A percentile compares a stretch with the other conserved stretches of the same genome.
Evolutionary conservation across 1,139 yeast species (phyloP).

Genomic region (Debaryomyces singareniensis): DNA sequence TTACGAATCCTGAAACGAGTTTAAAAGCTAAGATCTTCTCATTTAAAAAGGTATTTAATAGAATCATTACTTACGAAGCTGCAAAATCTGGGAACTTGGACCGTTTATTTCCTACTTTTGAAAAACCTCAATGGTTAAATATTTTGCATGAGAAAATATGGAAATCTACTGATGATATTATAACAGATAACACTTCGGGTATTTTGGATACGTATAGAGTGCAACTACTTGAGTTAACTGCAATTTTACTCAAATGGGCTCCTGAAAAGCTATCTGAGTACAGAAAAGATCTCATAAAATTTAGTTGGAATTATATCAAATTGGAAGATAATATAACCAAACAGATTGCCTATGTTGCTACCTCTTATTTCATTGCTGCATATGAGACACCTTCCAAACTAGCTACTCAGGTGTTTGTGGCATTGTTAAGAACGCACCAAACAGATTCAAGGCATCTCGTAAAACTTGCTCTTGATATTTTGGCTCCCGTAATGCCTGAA

Average conservation of each 20-base stretch:
- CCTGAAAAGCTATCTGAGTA: constrained; percentile 55
- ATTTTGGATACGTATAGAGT: constrained; percentile 69
- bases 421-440: constrained; percentile 78
- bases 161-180: constrained; percentile 54
- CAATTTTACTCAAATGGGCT: constrained; percentile 67
- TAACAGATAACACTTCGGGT: constrained; percentile 58
- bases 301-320: constrained; percentile 90
- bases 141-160: constrained; percentile 61
- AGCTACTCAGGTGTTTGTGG: constrained; percentile 89
- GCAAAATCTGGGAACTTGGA: constrained; percentile 43
- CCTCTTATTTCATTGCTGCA: constrained; percentile 78
- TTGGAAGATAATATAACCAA: constrained; percentile 86
- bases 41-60: constrained; percentile 58
- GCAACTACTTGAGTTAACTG: constrained; percentile 76
- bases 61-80: constrained; percentile 62
- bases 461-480: constrained; percentile 76
- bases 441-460: constrained; percentile 81
- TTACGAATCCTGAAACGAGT: constrained; percentile 33
- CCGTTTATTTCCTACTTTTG: constrained; percentile 33
- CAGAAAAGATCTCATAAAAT: constrained; percentile 83
- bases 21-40: constrained; percentile 57
- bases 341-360: constrained; percentile 88
- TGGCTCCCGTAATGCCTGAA: constrained; percentile 83
- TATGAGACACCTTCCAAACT: constrained; percentile 88
- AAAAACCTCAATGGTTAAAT: constrained; percentile 55